Conservation (phyloP, 1,284 basidiomycete genomes). For the Ceratobasidium theobromae region DNA sequence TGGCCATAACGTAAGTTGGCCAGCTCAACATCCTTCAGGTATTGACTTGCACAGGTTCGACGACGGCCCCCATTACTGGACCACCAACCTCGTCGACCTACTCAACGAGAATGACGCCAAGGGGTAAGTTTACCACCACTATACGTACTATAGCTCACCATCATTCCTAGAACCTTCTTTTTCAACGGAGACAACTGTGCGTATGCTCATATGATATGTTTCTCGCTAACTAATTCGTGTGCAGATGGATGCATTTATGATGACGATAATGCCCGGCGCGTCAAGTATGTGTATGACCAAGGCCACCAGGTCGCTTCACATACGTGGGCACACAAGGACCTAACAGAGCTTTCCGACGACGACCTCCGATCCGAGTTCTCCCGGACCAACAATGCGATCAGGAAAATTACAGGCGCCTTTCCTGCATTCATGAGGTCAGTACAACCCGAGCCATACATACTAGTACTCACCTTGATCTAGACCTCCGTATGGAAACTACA, state of each 20-base stretch:
- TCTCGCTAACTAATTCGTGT: too few relatives aligned
- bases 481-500: constrained; percentile 32
- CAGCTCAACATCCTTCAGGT: too few relatives aligned
- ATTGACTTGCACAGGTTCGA: too few relatives aligned
- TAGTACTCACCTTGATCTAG: too few relatives aligned
- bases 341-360: background rate
- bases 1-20: too few relatives aligned
- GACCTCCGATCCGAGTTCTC: too few relatives aligned
- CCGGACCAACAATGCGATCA: constrained; percentile 9
- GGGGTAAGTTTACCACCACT: constrained; percentile 1
- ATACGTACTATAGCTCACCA: background rate
- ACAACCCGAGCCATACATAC: too few relatives aligned
- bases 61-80: constrained; percentile 34
- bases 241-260: constrained; percentile 23
- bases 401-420: constrained; percentile 1
- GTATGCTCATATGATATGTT: background rate
- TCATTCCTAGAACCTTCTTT: constrained; percentile 18
- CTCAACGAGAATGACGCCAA: constrained; percentile 8
- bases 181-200: constrained; percentile 26
- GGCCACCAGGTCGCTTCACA: constrained; percentile 33
- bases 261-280: background rate
- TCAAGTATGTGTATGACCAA: constrained; percentile 28
- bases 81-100: background rate
- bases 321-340: constrained; percentile 6
- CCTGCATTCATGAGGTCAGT: constrained; percentile 27